Conservation (phyloP, 1,284 basidiomycete species). For the Moesziomyces sp. region DNA sequence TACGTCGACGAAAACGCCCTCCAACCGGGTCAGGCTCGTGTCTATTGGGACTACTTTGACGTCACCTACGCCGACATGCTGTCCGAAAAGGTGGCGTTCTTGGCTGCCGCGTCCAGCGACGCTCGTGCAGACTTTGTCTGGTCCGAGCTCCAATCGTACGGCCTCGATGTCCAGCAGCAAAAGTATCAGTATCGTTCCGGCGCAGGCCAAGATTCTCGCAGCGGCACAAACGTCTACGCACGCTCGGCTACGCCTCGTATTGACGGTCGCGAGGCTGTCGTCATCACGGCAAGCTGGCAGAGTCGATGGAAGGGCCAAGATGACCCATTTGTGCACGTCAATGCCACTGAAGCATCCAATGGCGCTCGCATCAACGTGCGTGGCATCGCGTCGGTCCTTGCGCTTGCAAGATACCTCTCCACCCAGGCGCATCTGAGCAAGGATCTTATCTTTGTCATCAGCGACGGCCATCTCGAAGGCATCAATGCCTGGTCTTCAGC, state of each 20-base stretch:
- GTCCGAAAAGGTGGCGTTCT: constrained; percentile 35
- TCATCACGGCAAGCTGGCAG: constrained; percentile 69
- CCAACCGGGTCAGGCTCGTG: constrained; percentile 56
- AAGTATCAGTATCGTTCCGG: constrained; percentile 7
- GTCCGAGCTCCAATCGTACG: constrained; percentile 49
- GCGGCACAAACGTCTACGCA: constrained; percentile 82
- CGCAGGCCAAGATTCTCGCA: not conserved
- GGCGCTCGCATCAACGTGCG: constrained; percentile 79
- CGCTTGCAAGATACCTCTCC: constrained; percentile 83
- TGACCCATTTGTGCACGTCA: constrained; percentile 26
- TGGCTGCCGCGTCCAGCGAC: constrained; percentile 11
- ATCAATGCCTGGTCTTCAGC: constrained; percentile 89
- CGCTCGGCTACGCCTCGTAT: constrained; percentile 83
- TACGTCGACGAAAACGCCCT: constrained; percentile 68
- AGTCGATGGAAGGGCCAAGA: constrained; percentile 41
- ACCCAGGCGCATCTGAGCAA: constrained; percentile 55
- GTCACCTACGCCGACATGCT: constrained; percentile 56
- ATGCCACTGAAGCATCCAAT: constrained; percentile 1
- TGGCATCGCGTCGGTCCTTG: constrained; percentile 83
- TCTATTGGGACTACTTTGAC: constrained; percentile 57
- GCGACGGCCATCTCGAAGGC: constrained; percentile 88
- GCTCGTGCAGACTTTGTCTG: constrained; percentile 47
- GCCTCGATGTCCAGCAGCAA: constrained; percentile 45
- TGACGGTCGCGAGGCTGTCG: constrained; percentile 84
- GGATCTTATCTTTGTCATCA: constrained; percentile 88